Base-by-base conservation (phyloP, 306 rosid species). In the Glycine soja region DNA sequence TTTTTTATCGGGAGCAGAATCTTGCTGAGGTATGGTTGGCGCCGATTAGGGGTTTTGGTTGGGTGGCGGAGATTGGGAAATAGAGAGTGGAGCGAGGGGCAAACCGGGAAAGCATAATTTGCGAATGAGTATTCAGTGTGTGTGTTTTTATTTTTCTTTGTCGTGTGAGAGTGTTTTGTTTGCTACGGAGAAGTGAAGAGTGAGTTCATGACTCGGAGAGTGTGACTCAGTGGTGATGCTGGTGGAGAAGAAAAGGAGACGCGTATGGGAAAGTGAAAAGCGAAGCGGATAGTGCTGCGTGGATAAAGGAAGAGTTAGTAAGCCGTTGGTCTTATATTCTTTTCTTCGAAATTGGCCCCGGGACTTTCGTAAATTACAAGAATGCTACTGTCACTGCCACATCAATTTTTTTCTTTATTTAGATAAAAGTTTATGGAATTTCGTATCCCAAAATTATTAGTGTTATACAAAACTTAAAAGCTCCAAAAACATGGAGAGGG, bases 11-110 rank as follows among this genome's bases (percentile, higher is more conserved):
- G 34, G 92, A 90, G 88, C 96, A 91, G 87, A 95, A 95, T 15
- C 99, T 89, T 50, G 99, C 87, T 61, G 98, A 90, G 76, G 98
- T 95, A 84, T 93, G 99, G 87, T 95, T 95, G 6, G 94, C 93
- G 61, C 99, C 99, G 90, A 95, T 64, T 13, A 95, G 72, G 69
- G 89, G 32, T 56, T 85, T 72, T 34, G 75, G 81, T 30, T 83
- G 14, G 8, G 82, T 53, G 87, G 76, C 45, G n/a, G 32, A 36
- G 76, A 83, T 67, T 59, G 84, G 84, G 57, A 76, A 92, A 86
- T 80, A 53, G 87, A 78, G 72, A 59, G 68, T 14, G 56, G 51
- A 61, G 36, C 3, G 46, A 82, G 79, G 88, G 82, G 83, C 46
- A 80, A 90, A 84, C 84, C 70, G 79, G 82, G 85, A 87, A 86